Base-by-base conservation (phyloP, 352 stramenopile genomes). In the Pythium aphanidermatum region DNA sequence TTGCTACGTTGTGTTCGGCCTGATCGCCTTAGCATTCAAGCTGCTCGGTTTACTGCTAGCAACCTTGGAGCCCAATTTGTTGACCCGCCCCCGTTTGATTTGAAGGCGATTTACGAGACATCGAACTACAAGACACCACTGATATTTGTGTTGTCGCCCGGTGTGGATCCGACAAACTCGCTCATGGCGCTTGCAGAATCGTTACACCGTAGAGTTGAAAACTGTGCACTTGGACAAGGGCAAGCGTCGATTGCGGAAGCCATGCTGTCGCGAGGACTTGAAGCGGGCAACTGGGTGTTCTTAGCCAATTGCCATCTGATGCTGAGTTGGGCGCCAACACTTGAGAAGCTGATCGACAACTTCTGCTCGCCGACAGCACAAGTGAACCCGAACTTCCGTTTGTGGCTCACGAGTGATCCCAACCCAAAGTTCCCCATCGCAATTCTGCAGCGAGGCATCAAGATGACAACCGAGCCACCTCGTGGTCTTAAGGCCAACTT, bases 381-480 rank as follows among this genome's bases (percentile, higher is more conserved):
- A 14, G 70, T 95, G 25, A 95, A 98, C 43, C 62, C 68, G 14
- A 72, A 94, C 23, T 98, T 97, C 54, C 73, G 95, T 1, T 57
- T 98, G 9, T 98, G 95, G 95, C 70, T 98, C 2, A 93, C 86
- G 5, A 96, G 86, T 31, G 91, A 83, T 31, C 95, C 95, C 14
- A 96, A 88, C 29, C 86, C 92, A 3, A 94, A 97, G 37, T 98
- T 98, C 51, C 95, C 95, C 1, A 98, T 98, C 21, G 79, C 92
- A 9, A 94, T 98, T 25, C 69, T 98, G 23, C 94, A 98, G 56
- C 71, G 86, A 6, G 84, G 86, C 1, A 91, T 98, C 65, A 98
- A 98, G 60, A 98, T 98, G 85, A 98, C 95, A 7, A 98, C 91
- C 1, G 92, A 98, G 48, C 95, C 95, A 3, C 95, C 95, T 5